Evolutionary conservation across 225 moss, liverwort and hornwort species (phyloP).

Genomic region (Polytrichum commune): DNA sequence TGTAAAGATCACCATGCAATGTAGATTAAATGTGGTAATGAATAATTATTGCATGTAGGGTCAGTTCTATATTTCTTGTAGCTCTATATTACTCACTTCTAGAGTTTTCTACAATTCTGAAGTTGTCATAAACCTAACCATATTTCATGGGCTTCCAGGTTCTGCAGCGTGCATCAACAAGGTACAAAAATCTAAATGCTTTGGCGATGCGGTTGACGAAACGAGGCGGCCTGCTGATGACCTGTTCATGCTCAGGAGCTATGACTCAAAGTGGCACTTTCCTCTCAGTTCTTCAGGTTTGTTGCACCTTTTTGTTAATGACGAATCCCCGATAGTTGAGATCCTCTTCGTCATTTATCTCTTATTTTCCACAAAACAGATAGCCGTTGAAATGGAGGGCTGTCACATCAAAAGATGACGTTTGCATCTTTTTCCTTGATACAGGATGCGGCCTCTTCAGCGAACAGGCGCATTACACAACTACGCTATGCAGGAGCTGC

Average conservation of each 20-base stretch:
- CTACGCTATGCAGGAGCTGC: conserved; percentile 78
- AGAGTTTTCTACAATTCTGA: too few relatives aligned
- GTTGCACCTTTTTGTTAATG: background rate
- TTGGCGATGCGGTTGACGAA: conserved; percentile 76
- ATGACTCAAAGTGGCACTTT: conserved; percentile 92
- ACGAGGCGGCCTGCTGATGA: conserved; percentile 80
- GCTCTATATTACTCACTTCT: too few relatives aligned
- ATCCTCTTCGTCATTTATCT: too few relatives aligned
- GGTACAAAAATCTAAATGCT: conserved; percentile 64
- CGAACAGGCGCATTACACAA: conserved; percentile 67
- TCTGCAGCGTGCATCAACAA: conserved; percentile 57
- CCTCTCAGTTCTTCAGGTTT: conserved; percentile 72
- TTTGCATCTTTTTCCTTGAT: background rate
- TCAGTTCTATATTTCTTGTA: too few relatives aligned
- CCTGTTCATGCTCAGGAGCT: conserved; percentile 93
- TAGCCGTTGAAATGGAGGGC: too few relatives aligned
- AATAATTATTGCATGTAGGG: too few relatives aligned
- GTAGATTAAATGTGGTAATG: too few relatives aligned
- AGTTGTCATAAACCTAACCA: background rate
- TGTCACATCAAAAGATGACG: too few relatives aligned
- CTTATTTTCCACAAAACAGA: too few relatives aligned
- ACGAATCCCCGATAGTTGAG: too few relatives aligned
- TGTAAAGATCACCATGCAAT: too few relatives aligned
- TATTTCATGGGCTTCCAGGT: conserved; percentile 34
- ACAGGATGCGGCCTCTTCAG: conserved; percentile 69